Evolutionary conservation across 306 rosid genomes (phyloP).

Genomic region (Citrullus mucosospermus): DNA sequence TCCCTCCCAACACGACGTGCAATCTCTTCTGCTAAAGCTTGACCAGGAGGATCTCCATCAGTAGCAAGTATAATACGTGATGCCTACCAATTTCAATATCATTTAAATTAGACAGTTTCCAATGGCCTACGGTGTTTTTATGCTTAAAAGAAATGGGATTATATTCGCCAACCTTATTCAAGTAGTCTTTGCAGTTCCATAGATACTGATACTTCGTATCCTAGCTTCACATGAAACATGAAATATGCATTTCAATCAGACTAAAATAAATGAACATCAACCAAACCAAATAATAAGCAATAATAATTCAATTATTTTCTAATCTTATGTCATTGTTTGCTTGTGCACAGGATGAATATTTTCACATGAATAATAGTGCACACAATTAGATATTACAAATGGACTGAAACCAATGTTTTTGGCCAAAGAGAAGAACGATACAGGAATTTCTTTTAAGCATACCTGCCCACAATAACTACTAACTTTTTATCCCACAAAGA

Average conservation of each 20-base stretch:
- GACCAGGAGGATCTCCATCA: slow-evolving; percentile 93
- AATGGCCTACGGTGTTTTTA: slow-evolving; percentile 1
- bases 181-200: slow-evolving; percentile 84
- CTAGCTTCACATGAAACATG: slow-evolving; percentile 67
- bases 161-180: slow-evolving; percentile 44
- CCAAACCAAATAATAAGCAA: neutral
- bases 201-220: slow-evolving; percentile 83
- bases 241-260: slow-evolving; percentile 33
- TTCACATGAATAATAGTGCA: neutral
- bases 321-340: neutral
- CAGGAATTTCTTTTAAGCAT: neutral
- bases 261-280: slow-evolving; percentile 8
- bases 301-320: neutral
- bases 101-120: slow-evolving; percentile 6
- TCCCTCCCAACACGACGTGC: slow-evolving; percentile 96
- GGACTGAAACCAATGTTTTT: neutral
- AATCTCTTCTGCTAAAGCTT: slow-evolving; percentile 97
- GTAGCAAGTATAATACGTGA: slow-evolving; percentile 86
- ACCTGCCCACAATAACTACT: neutral
- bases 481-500: neutral
- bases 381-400: neutral
- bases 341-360: neutral
- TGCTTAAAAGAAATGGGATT: slow-evolving; percentile 2
- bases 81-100: slow-evolving; percentile 39
- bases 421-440: neutral